Base-by-base conservation (phyloP, 306 rosid species). In the Medicago ruthenica region DNA sequence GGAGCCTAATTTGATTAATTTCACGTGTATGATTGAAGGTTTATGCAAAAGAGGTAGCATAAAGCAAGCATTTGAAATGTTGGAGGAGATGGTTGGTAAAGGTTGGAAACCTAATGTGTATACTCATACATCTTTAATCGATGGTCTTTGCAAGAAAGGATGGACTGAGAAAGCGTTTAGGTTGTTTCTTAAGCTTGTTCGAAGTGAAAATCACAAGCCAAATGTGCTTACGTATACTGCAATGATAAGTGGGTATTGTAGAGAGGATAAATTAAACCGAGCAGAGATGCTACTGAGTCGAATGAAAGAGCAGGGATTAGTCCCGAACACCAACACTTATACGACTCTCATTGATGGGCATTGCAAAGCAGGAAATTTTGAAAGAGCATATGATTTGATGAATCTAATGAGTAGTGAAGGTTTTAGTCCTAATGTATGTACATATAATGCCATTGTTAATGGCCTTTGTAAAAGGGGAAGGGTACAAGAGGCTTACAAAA, bases 161-260 rank as follows among this genome's bases (percentile, higher is more conserved):
- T 95, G 99, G 99, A 86, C 97, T 8, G 99, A 95, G 76, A 92
- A 79, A 86, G 99, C 97, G 6, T 95, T 95, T 66, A 86, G 99
- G 55, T 59, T 92, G 74, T 92, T 95, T 83, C 90, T 92, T 72
- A 95, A 95, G 83, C 99, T 95, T 79, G 97, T 95, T 14, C 86
- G 97, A 75, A 95, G 97, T 7, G 91, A 92, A 21, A 83, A 68
- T 78, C 83, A 89, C 80, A 90, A 90, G 83, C 97, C 93, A 10
- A 92, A 89, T 83, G 96, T 89, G 44, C 86, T 86, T 68, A 95
- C 97, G 0, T 95, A 92, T 80, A 95, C 97, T 72, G 86, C 93
- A 75, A 95, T 95, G 97, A 90, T 95, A 51, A 73, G 86, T 67
- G 99, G 99, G 40, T 90, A 92, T 58, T 92, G 97, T 77, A 77